phyloP scores from a whole-genome alignment of 192 early-diverging fungal genomes.

The Backusella luteola region DNA sequence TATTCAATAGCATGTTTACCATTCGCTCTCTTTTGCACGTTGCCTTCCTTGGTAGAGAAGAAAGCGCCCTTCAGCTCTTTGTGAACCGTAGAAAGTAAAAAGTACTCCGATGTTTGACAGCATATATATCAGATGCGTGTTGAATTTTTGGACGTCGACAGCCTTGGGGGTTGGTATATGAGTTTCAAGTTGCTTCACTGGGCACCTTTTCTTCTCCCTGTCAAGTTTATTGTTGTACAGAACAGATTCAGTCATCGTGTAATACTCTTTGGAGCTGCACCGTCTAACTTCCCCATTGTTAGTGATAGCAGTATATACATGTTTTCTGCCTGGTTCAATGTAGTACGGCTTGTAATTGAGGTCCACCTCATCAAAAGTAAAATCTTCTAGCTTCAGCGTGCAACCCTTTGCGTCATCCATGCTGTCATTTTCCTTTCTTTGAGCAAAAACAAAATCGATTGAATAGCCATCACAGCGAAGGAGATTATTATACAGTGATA shows the following conservation, averaged over 20 bases:
- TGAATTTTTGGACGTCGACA: neutral
- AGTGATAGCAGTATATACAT: neutral
- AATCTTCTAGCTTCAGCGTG: neutral
- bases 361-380: neutral
- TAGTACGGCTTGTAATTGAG: neutral
- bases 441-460: neutral
- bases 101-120: neutral
- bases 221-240: neutral
- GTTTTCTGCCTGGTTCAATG: neutral
- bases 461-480: neutral
- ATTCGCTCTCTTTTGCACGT: neutral
- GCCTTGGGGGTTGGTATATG: neutral
- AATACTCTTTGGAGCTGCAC: neutral
- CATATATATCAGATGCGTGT: neutral
- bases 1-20: neutral
- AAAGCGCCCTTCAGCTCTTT: neutral
- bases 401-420: neutral
- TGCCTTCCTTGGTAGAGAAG: neutral
- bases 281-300: neutral
- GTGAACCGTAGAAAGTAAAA: neutral
- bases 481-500: neutral
- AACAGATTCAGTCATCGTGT: neutral
- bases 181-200: neutral
- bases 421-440: neutral
- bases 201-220: neutral